A percentile compares a stretch with the other conserved stretches of the same genome.
phyloP scores from a whole-genome alignment of 768 basidiomycete genomes.

The Boletus fagicola region DNA sequence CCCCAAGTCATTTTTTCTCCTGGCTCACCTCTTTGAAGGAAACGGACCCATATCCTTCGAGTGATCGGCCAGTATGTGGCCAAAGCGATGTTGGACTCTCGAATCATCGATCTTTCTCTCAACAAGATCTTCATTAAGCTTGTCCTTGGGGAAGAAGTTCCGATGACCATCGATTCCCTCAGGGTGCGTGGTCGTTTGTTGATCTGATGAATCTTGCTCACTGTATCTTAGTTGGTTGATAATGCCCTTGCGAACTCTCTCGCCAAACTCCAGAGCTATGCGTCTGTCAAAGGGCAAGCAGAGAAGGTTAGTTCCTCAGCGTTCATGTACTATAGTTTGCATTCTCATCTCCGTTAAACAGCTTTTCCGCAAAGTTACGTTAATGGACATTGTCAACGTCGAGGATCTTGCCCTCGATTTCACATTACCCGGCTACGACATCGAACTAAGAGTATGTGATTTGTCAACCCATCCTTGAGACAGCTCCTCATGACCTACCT shows the following conservation, averaged over 20 bases:
- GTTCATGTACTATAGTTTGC: neutral
- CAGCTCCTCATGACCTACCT: neutral
- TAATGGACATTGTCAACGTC: conserved; percentile 63
- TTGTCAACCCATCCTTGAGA: neutral
- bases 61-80: conserved; percentile 96
- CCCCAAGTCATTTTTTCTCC: neutral
- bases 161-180: conserved; percentile 78
- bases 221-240: conserved; percentile 67
- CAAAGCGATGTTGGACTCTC: conserved; percentile 94
- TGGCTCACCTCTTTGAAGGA: conserved; percentile 44
- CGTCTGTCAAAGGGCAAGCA: conserved; percentile 42
- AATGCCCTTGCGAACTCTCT: conserved; percentile 83
- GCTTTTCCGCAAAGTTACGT: conserved; percentile 54
- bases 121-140: conserved; percentile 95
- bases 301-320: conserved; percentile 49
- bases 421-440: conserved; percentile 93
- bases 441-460: conserved; percentile 75
- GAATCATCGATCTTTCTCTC: conserved; percentile 94
- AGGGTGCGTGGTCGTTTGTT: conserved; percentile 50
- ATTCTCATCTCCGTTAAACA: conserved; percentile 23
- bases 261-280: conserved; percentile 71
- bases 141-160: conserved; percentile 83
- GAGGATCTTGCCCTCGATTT: conserved; percentile 94
- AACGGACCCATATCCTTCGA: conserved; percentile 81
- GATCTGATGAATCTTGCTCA: conserved; percentile 3